Percentiles rank a stretch among this genome's conserved stretches.
Evolutionary conservation across 108 stramenopile species (phyloP).

Genomic region (Epipyxis sp.): DNA sequence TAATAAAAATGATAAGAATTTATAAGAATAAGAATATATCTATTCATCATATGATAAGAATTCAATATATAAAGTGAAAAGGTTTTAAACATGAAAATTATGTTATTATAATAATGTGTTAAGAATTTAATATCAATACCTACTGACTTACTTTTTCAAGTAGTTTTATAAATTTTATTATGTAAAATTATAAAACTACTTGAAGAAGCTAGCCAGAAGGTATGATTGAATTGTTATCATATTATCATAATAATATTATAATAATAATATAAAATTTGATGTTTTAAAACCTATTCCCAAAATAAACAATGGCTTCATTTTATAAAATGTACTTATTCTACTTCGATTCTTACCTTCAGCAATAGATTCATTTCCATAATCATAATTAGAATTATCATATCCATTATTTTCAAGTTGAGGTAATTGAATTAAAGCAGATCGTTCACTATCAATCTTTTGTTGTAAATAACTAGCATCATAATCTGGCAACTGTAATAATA

Average conservation of each 20-base stretch:
- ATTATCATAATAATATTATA: too few relatives aligned
- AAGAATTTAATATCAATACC: too few relatives aligned
- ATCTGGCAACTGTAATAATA: neutral
- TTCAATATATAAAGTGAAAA: neutral
- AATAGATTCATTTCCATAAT: neutral
- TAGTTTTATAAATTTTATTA: too few relatives aligned
- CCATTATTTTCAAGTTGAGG: neutral
- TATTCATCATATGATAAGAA: neutral
- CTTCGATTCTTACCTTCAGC: neutral
- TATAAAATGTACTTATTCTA: too few relatives aligned
- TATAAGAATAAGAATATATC: slow-evolving; percentile 7
- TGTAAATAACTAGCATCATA: neutral
- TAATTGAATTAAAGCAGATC: neutral
- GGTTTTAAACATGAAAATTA: neutral
- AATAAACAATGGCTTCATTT: too few relatives aligned
- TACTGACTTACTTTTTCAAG: too few relatives aligned
- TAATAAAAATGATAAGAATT: too few relatives aligned
- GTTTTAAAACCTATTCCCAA: too few relatives aligned
- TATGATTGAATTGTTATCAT: too few relatives aligned
- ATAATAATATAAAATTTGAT: too few relatives aligned
- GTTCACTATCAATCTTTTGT: neutral
- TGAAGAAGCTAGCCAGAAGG: too few relatives aligned
- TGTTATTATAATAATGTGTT: neutral
- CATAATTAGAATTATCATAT: neutral
- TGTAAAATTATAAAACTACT: too few relatives aligned